Base-by-base conservation (phyloP, 1,284 basidiomycete genomes). In the Fomitopsis pinicola region DNA sequence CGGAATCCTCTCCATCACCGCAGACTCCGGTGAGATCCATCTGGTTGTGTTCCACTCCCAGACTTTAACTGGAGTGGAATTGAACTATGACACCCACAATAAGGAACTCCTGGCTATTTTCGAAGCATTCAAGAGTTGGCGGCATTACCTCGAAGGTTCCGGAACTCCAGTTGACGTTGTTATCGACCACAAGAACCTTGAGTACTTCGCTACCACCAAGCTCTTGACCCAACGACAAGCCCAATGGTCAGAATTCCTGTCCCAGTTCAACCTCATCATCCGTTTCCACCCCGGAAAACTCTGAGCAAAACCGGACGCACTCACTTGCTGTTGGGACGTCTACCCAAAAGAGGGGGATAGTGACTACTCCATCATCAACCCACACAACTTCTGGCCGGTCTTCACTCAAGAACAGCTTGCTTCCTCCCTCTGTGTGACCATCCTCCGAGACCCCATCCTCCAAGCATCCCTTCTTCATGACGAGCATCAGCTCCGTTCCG, bases 101-200 rank as follows among this genome's bases (percentile, higher is more conserved):
- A 77, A 77, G 57, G 75, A 78, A 65, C 69, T 79, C 0, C 71
- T 78, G 2, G 72, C 71, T 0, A 69, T 79, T 38, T 56, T 79
- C 1, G 68, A 75, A 0, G 63, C 72, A 0, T 76, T 80, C 45
- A 60, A 59, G 6, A 71, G 73, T 40, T 70, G 69, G 72, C 64
- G 70, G 1, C 42, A 69, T 19, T 77, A 70, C 69, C 66, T 78
- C 7, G 62, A 73, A 7, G 71, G 73, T 42, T 63, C 68, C 5
- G 58, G 60, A 3, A 38, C 50, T 5, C 67, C 68, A 1, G 65
- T 77, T 53, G 62, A 64, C 1, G 68, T 75, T 28, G 61, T 72
- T 19, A 66, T 65, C n/a, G 73, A 78, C 60, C 75, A 78, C 63
- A 72, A 72, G 59, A 78, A 78, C 60, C 73, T 77, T 33, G 68